Percentiles rank a stretch among this genome's conserved stretches.
Conservation (phyloP, 148 eudicot species). For the Amaranthus palmeri region DNA sequence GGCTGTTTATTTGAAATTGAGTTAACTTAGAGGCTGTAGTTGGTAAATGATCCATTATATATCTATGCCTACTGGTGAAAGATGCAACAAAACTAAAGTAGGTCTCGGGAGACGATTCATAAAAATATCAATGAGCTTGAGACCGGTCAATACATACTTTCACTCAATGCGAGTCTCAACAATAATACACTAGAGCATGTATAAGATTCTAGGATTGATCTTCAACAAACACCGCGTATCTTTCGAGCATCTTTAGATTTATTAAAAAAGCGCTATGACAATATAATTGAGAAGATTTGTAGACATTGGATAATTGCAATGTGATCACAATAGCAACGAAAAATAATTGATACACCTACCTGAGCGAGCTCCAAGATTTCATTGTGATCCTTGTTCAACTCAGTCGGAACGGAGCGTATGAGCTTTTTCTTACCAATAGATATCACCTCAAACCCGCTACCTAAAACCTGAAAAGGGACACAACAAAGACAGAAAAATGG, state of each 20-base stretch:
- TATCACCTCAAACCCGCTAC: constrained; percentile 97
- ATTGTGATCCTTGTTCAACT: constrained; percentile 94
- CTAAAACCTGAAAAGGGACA: constrained; percentile 55
- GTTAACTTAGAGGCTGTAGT: no score
- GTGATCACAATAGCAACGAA: constrained; percentile 10
- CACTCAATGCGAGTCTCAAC: background rate
- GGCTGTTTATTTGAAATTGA: no score
- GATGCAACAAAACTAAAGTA: background rate
- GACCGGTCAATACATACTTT: background rate
- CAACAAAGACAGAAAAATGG: constrained; percentile 9
- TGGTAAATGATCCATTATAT: no score
- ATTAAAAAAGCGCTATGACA: no score
- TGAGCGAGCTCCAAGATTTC: constrained; percentile 94
- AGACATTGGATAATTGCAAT: background rate
- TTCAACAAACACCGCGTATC: no score
- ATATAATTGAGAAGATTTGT: no score
- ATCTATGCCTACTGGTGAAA: no score
- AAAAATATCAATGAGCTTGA: background rate
- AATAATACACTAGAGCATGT: constrained; percentile 5
- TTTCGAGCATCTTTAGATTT: no score
- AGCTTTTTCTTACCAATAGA: constrained; percentile 91
- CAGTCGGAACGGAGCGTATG: constrained; percentile 92
- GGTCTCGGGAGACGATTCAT: background rate
- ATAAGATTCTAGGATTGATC: no score
- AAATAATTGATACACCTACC: constrained; percentile 33